These are phyloP conservation scores for Alternaria metachromatica DNA, from an alignment of 2,329 filamentous ascomycete species.

Conservation along the genomic window DNA sequence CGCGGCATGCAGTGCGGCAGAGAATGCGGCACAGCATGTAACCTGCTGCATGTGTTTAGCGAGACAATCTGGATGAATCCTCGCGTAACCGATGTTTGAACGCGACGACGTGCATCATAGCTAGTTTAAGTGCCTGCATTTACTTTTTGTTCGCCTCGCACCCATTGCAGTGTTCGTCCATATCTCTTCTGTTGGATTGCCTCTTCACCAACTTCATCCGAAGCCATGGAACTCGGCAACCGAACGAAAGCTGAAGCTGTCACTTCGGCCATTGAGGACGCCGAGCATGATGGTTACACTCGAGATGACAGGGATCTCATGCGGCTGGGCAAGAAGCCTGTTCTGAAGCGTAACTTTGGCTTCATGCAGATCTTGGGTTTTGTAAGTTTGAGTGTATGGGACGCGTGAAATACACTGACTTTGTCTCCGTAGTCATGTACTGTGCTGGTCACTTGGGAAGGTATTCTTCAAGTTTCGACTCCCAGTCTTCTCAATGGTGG, in stretches of 20 bases:
- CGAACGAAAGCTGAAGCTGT: not conserved
- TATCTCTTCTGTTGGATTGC: not conserved
- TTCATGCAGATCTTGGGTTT: conserved; percentile 17
- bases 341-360: conserved; percentile 15
- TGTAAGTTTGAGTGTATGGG: not conserved
- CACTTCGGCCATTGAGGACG: not conserved
- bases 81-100: not conserved
- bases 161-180: not conserved
- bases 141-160: not conserved
- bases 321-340: conserved; percentile 15
- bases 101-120: too few relatives aligned
- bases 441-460: conserved; percentile 8
- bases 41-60: not conserved
- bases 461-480: too few relatives aligned
- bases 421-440: not conserved
- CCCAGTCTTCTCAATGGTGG: too few relatives aligned
- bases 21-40: not conserved
- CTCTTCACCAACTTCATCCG: not conserved
- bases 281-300: not conserved
- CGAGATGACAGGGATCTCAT: conserved; percentile 6
- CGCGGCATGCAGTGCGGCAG: not conserved
- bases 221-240: conserved; percentile 1
- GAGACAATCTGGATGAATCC: not conserved
- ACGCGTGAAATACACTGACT: conserved; percentile 1
- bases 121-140: not conserved